Evolutionary conservation across 371 early-diverging fungal genomes (phyloP).

Genomic region (Rhizomucor miehei): DNA sequence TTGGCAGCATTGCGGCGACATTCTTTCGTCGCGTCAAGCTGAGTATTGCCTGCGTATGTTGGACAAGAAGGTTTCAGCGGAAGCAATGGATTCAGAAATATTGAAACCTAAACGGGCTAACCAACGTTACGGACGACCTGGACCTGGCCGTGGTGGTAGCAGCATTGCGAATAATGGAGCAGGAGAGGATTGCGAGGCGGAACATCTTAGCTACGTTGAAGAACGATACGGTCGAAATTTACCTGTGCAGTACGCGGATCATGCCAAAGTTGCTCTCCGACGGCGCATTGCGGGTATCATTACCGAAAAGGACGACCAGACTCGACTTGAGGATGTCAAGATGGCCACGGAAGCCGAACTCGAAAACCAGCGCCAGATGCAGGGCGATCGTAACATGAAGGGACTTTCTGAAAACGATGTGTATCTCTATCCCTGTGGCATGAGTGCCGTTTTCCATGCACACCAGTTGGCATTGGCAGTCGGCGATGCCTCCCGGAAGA

Average conservation of each 20-base stretch:
- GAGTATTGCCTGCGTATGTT: slow-evolving; percentile 73
- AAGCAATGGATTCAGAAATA: not conserved
- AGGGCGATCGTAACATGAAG: slow-evolving; percentile 47
- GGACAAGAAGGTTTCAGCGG: slow-evolving; percentile 37
- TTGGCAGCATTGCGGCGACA: slow-evolving; percentile 95
- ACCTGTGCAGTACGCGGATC: slow-evolving; percentile 64
- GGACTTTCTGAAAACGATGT: slow-evolving; percentile 77
- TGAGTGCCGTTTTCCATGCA: slow-evolving; percentile 91
- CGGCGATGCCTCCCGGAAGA: slow-evolving; percentile 57
- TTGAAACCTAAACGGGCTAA: not conserved
- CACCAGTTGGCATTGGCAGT: slow-evolving; percentile 60
- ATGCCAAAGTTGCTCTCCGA: slow-evolving; percentile 71
- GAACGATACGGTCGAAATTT: slow-evolving; percentile 92
- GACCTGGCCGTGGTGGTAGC: not conserved
- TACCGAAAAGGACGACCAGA: slow-evolving; percentile 24
- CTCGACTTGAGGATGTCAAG: slow-evolving; percentile 17
- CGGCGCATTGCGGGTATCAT: slow-evolving; percentile 84
- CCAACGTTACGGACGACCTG: slow-evolving; percentile 4
- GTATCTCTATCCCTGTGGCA: slow-evolving; percentile 85
- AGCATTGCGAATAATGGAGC: slow-evolving; percentile 13
- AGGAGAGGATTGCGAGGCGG: slow-evolving; percentile 37
- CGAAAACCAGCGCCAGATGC: slow-evolving; percentile 21
- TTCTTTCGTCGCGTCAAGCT: slow-evolving; percentile 85
- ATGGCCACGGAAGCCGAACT: slow-evolving; percentile 24
- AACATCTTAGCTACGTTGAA: slow-evolving; percentile 71